Evolutionary conservation across 2,329 filamentous ascomycete genomes (phyloP), one percentile per base, ranked within the genome.

Genomic region (Kalmusia sp.): DNA sequence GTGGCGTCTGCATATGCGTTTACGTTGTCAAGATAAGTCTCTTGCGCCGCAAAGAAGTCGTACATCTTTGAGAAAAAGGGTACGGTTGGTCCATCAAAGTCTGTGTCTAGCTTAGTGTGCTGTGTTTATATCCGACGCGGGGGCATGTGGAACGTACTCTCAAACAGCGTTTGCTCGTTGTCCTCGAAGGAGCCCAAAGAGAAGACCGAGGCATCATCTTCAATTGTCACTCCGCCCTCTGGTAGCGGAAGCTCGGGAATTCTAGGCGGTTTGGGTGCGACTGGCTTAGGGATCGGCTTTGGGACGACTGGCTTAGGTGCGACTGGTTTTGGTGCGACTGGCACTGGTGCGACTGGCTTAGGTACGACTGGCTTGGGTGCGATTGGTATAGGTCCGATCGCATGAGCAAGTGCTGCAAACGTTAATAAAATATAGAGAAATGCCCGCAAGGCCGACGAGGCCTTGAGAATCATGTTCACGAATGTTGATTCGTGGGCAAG

Each of bases 21-120:
- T 14, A 28, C 25, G 14, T 17, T 48, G 2, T 14, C 21, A 9
- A 48, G 33, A 28, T 48, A 48, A 21, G 4, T 38, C 11, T 37
- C 33, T n/a, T 38, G 7, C 4, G 17, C 33, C 6, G 15, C 33
- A 22, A 48, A 38, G 9, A 48, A 38, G 33, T 30, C 35, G 33
- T 48, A 48, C 33, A 48, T 48, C 33, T 37, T 38, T 4, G 44
- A 48, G 22, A 37, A 48, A 15, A 38, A 48, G 31, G 44, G 33
- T 27, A 19, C 9, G 21, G 8, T 19, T 7, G 24, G 14, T 27
- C 25, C 33, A 22, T 48, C 44, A n/a, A 48, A 48, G 24, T 38
- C 44, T 48, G 14, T 4, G 2, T 8, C 6, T 15, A 24, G 25
- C 11, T 37, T 28, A 27, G 27, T 22, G 4, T 22, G 17, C 14